Base-by-base conservation (phyloP, 345 rosid genomes). In the Ailanthus altissimus region DNA sequence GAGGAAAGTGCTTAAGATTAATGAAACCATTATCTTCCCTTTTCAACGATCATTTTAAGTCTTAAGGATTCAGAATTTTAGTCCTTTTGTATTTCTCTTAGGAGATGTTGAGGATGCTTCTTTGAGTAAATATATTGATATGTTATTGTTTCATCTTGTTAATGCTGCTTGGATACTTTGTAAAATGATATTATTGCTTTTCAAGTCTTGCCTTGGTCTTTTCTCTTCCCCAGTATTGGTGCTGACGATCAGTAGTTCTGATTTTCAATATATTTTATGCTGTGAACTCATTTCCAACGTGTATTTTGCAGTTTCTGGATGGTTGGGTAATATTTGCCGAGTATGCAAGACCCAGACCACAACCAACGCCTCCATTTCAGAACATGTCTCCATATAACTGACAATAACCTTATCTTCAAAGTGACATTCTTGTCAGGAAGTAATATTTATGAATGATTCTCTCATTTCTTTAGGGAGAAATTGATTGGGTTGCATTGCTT, bases 311-410 rank as follows among this genome's bases (percentile, higher is more conserved):
- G 90, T 88, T 72, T 84, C 79, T 88, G 79, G 90, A 88, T 70
- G 92, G 88, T 26, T 88, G 90, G 90, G 90, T 88, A 47, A 85
- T 88, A 80, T 88, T 88, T 70, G 88, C 90, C 0, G 90, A 88
- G 75, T 88, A 86, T 47, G 84, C 92, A 38, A 86, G 78, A 78
- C 85, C 86, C 23, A 82, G 77, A 69, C 77, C 74, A 23, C 76
- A 79, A 10, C 66, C 74, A 16, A 3, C 84, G 6, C 63, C 66
- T 5, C 81, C 68, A 51, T 70, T 38, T 43, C 13, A 64, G 38
- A 77, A 53, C 56, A 50, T 7, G 60, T 10, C 13, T 32, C 20
- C 60, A 50, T 64, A 75, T 28, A 76, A 66, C 73, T 73, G 58
- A 13, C 70, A 73, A 40, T 79, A 67, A 57, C 61, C 66, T 23